A percentile compares a stretch with the other conserved stretches of the same genome.
Conservation (phyloP, 129 eudicot genomes). For the Chrysanthemum lavandulifolium region DNA sequence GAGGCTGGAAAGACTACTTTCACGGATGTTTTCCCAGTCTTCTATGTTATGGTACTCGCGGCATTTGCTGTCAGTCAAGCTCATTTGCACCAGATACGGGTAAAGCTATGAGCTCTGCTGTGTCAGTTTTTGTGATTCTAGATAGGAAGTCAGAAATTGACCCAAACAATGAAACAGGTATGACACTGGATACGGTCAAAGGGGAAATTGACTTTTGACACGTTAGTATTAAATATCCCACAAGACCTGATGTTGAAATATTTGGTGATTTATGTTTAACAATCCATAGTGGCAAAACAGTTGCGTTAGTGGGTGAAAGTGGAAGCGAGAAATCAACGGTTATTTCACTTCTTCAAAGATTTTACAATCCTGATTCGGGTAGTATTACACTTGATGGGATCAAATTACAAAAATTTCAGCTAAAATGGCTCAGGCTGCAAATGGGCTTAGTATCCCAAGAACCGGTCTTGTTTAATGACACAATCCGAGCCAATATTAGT, state of each 20-base stretch:
- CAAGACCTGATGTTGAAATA: constrained; percentile 69
- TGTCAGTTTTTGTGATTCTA: constrained; percentile 65
- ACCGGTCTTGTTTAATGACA: constrained; percentile 66
- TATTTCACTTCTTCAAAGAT: constrained; percentile 63
- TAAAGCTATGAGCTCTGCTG: constrained; percentile 71
- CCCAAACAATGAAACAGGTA: constrained; percentile 65
- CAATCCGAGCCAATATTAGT: constrained; percentile 67
- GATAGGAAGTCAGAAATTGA: constrained; percentile 69
- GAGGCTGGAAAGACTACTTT: constrained; percentile 61
- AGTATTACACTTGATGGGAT: constrained; percentile 55
- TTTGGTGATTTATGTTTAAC: constrained; percentile 61
- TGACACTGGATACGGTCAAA: constrained; percentile 46
- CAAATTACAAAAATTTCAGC: constrained; percentile 53
- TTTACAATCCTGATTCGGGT: constrained; percentile 69
- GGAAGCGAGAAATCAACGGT: constrained; percentile 78
- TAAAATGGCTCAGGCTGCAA: constrained; percentile 78
- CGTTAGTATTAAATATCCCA: constrained; percentile 69
- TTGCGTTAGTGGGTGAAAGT: constrained; percentile 77
- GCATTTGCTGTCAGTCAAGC: constrained; percentile 69
- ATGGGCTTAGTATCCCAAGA: constrained; percentile 84
- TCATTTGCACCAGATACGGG: constrained; percentile 67
- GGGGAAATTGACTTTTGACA: constrained; percentile 72
- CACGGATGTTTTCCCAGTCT: constrained; percentile 66
- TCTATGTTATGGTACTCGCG: constrained; percentile 79
- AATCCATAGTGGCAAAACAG: constrained; percentile 73